Base-by-base conservation (phyloP, 2,329 filamentous ascomycete genomes). In the Aureobasidium zeae region DNA sequence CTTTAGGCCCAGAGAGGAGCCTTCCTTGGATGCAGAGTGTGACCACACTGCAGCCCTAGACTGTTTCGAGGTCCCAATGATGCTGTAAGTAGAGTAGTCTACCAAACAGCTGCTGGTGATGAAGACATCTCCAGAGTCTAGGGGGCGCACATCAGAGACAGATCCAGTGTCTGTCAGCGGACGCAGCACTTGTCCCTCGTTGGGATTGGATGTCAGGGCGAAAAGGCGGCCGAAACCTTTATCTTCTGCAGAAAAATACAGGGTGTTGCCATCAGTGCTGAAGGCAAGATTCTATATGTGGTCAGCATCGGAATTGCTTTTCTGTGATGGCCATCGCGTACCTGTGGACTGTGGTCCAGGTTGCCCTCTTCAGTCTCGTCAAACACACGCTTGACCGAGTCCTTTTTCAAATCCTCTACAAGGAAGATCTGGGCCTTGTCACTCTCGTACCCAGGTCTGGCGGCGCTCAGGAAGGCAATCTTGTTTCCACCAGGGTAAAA, bases 381-480 rank as follows among this genome's bases (percentile, higher is more conserved):
- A 53, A 76, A 81, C 48, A 81, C 79, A 53, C 81, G 76, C 49
- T 77, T 24, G 9, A 34, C 42, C 13, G 73, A 72, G 47, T 66
- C 63, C 48, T 79, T 71, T 11, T 59, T 60, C 36, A 84, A 65
- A 52, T 85, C 72, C 1, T 76, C 72, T 5, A 85, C 60, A 2
- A 86, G 63, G 49, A 87, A 64, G 3, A 86, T 65, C 32, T 79
- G 73, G 32, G 81, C 73, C 60, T 83, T 83, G 65, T 94, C 86
- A 12, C 81, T 76, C 62, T 95, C 87, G 58, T 94, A 94, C 47
- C 81, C 77, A 39, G 76, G 71, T 45, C 73, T 73, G 50, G 75
- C 73, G 87, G 93, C 94, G 49, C 83, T 77, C 21, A 85, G 70
- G 59, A 93, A 94, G 2, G 77, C 85, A 19, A 89, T 68, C 48